Evolutionary conservation across 1,284 basidiomycete genomes (phyloP).

Genomic region (Trichosporon ovoides): DNA sequence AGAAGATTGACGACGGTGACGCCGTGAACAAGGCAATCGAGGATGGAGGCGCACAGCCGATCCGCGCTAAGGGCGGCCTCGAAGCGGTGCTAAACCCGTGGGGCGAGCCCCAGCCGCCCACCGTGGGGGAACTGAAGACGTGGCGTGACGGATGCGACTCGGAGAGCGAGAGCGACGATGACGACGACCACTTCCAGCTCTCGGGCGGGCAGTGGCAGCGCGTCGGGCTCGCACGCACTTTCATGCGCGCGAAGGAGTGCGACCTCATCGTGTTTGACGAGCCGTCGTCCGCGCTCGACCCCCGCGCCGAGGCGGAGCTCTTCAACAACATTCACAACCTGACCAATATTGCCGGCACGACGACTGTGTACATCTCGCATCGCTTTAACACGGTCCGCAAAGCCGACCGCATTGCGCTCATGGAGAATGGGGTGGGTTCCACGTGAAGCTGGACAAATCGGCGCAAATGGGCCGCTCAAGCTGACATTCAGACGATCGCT

Average conservation of each 20-base stretch:
- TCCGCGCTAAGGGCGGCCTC: slow-evolving; percentile 25
- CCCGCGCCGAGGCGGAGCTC: slow-evolving; percentile 69
- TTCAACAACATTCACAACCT: slow-evolving; percentile 51
- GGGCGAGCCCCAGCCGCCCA: slow-evolving; percentile 3
- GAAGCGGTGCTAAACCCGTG: slow-evolving; percentile 12
- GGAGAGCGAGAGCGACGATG: slow-evolving; percentile 2
- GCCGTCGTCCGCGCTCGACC: slow-evolving; percentile 61
- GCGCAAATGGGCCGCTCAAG: too few species aligned
- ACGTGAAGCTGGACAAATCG: too few species aligned
- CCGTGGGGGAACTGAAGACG: neutral
- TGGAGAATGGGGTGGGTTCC: slow-evolving; percentile 63
- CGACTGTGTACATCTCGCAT: slow-evolving; percentile 77
- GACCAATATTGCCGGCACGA: slow-evolving; percentile 49
- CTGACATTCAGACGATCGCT: slow-evolving; percentile 51
- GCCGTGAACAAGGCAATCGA: slow-evolving; percentile 60
- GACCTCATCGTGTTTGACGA: slow-evolving; percentile 70
- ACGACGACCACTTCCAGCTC: neutral
- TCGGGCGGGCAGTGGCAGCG: slow-evolving; percentile 65
- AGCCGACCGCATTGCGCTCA: slow-evolving; percentile 62
- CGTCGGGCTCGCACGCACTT: slow-evolving; percentile 73
- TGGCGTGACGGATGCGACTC: neutral
- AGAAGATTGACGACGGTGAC: slow-evolving; percentile 29
- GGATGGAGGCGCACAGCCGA: slow-evolving; percentile 60
- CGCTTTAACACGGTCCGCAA: slow-evolving; percentile 52
- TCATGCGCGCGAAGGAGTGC: slow-evolving; percentile 73